Conservation (phyloP, 306 rosid species). For the Hippophae rhamnoides region DNA sequence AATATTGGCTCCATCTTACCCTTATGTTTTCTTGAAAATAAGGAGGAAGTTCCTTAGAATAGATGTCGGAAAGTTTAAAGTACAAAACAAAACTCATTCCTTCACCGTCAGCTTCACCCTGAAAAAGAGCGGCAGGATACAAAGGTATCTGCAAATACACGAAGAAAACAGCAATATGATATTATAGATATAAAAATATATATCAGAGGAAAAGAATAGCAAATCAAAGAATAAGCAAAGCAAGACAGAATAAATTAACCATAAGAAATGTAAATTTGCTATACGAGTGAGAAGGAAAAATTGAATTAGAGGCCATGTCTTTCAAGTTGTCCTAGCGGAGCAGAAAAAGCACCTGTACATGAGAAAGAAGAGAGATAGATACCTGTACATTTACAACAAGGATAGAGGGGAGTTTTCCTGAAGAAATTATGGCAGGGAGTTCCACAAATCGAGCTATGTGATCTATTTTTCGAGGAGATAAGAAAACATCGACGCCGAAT, state of each 20-base stretch:
- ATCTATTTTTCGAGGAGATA: constrained; percentile 67
- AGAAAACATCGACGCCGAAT: constrained; percentile 89
- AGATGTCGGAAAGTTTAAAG: constrained; percentile 77
- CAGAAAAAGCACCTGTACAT: constrained; percentile 37
- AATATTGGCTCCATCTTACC: constrained; percentile 43
- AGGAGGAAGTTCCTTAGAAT: constrained; percentile 70
- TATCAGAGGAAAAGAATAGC: neutral
- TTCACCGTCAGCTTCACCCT: constrained; percentile 92
- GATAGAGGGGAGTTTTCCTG: constrained; percentile 61
- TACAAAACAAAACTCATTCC: constrained; percentile 89
- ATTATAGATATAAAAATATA: constrained; percentile 2
- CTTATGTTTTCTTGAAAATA: constrained; percentile 72
- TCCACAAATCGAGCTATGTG: constrained; percentile 81
- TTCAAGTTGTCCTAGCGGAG: too few relatives aligned
- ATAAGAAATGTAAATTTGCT: neutral
- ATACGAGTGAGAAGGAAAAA: too few relatives aligned
- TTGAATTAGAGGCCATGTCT: too few relatives aligned
- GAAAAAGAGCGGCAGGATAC: constrained; percentile 72
- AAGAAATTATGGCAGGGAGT: constrained; percentile 49
- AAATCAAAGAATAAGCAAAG: neutral
- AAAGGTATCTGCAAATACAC: constrained; percentile 62
- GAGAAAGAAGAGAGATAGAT: constrained; percentile 3
- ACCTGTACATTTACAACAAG: constrained; percentile 98
- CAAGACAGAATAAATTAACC: neutral
- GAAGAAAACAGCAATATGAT: constrained; percentile 11